Conservation (phyloP, 441 rosid species). For the Populus hybrid region DNA sequence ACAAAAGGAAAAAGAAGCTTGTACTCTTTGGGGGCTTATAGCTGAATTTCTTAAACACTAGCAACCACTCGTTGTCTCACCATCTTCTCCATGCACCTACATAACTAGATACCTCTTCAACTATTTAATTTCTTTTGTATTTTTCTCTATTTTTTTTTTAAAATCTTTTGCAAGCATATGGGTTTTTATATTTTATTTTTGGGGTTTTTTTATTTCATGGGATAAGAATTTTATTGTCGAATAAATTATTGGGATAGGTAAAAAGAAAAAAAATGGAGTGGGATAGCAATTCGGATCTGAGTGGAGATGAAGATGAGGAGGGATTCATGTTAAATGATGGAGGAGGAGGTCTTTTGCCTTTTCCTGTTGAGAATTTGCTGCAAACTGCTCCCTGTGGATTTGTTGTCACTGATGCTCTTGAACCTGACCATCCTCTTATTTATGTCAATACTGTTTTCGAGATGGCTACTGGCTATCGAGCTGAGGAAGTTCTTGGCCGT, state of each 20-base stretch:
- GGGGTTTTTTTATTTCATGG: background rate
- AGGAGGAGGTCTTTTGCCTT: conserved; percentile 56
- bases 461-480: conserved; percentile 85
- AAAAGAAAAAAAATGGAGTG: conserved; percentile 60
- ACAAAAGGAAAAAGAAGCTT: background rate
- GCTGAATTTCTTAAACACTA: conserved; percentile 17
- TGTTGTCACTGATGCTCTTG: conserved; percentile 84
- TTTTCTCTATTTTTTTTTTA: background rate
- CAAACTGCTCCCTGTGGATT: conserved; percentile 84
- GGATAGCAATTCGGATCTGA: conserved; percentile 93
- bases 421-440: conserved; percentile 86
- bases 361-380: conserved; percentile 66
- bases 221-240: background rate
- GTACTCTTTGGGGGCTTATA: background rate
- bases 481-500: conserved; percentile 89
- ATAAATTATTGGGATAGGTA: background rate
- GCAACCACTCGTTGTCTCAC: conserved; percentile 42
- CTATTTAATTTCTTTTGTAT: background rate
- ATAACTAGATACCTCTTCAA: background rate
- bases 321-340: conserved; percentile 43
- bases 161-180: background rate
- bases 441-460: conserved; percentile 91
- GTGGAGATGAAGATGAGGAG: conserved; percentile 61
- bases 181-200: background rate
- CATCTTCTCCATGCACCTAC: background rate